Percentiles rank a stretch among this genome's conserved stretches.
These are phyloP conservation scores for Microcera coccophila DNA, from an alignment of 2,329 filamentous ascomycete genomes.

Conservation along the genomic window DNA sequence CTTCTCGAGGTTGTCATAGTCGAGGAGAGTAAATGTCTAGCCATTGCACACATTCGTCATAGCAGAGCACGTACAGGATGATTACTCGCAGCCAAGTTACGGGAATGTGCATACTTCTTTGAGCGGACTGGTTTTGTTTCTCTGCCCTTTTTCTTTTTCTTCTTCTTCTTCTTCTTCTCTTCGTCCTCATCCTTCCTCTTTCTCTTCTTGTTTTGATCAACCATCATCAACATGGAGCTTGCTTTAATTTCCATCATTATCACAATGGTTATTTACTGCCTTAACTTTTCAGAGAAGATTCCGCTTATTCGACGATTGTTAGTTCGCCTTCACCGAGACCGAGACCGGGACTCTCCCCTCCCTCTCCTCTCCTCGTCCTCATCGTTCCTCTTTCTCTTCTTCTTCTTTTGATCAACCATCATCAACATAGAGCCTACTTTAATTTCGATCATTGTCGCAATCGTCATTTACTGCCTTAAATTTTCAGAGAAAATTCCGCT, in stretches of 20 bases:
- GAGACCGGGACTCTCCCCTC: too few species aligned
- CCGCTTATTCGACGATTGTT: background rate
- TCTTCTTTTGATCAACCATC: constrained; percentile 5
- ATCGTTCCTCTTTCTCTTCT: constrained; percentile 5
- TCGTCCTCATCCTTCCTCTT: constrained; percentile 11
- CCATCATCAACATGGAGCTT: background rate
- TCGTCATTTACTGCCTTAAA: background rate
- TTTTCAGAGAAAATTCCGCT: background rate
- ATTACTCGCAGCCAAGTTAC: too few species aligned
- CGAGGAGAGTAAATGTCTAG: too few species aligned
- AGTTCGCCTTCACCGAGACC: background rate
- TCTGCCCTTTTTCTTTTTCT: constrained; percentile 1
- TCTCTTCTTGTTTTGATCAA: constrained; percentile 3
- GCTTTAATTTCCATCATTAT: background rate
- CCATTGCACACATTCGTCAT: too few species aligned
- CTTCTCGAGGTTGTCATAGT: too few species aligned
- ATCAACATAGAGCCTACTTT: background rate
- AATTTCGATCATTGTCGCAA: background rate
- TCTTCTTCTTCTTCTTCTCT: constrained; percentile 7
- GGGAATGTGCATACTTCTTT: too few species aligned
- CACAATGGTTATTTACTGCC: background rate
- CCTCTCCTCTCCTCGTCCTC: constrained; percentile 10
- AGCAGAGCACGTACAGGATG: too few species aligned
- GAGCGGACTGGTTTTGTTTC: too few species aligned
- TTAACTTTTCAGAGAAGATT: background rate